Conservation (phyloP, 345 rosid genomes). For the Nasturtium officinale region DNA sequence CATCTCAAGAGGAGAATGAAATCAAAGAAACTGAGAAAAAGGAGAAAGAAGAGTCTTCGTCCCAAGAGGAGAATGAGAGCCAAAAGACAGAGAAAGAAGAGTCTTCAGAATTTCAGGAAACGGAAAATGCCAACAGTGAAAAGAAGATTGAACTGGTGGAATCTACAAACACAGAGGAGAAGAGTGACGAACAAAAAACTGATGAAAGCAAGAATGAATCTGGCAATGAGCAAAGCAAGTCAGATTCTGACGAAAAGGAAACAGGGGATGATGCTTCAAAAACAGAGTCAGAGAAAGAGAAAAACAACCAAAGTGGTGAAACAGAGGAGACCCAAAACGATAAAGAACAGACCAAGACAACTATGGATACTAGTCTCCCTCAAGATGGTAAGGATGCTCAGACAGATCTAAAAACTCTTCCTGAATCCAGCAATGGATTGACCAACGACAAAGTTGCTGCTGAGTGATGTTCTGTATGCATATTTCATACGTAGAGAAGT, state of each 20-base stretch:
- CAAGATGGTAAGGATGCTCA: slow-evolving; percentile 56
- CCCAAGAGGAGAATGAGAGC: slow-evolving; percentile 6
- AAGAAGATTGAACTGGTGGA: slow-evolving; percentile 42
- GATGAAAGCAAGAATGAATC: slow-evolving; percentile 46
- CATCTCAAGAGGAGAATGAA: slow-evolving; percentile 30
- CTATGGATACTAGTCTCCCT: slow-evolving; percentile 27
- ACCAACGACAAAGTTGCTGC: slow-evolving; percentile 46
- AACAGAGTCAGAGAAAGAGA: slow-evolving; percentile 44
- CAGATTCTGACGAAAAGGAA: slow-evolving; percentile 40
- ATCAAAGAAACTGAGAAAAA: slow-evolving; percentile 33
- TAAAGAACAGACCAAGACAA: slow-evolving; percentile 39
- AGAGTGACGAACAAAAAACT: slow-evolving; percentile 18
- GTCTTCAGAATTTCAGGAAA: slow-evolving; percentile 29
- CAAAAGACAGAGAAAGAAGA: slow-evolving; percentile 39
- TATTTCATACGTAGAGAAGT: background rate
- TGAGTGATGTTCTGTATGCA: slow-evolving; percentile 48
- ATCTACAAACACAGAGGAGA: slow-evolving; percentile 42
- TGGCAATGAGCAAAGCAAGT: slow-evolving; percentile 20
- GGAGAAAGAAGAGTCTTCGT: slow-evolving; percentile 17
- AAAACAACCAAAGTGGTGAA: slow-evolving; percentile 32
- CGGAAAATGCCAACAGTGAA: slow-evolving; percentile 23
- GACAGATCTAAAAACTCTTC: slow-evolving; percentile 58
- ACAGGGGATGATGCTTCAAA: slow-evolving; percentile 25
- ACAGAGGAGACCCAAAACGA: slow-evolving; percentile 41
- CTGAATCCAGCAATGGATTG: slow-evolving; percentile 45